Evolutionary conservation across 208 protist genomes (phyloP), one percentile per base, ranked within the genome.

Genomic region (Trypanosoma congolense): DNA sequence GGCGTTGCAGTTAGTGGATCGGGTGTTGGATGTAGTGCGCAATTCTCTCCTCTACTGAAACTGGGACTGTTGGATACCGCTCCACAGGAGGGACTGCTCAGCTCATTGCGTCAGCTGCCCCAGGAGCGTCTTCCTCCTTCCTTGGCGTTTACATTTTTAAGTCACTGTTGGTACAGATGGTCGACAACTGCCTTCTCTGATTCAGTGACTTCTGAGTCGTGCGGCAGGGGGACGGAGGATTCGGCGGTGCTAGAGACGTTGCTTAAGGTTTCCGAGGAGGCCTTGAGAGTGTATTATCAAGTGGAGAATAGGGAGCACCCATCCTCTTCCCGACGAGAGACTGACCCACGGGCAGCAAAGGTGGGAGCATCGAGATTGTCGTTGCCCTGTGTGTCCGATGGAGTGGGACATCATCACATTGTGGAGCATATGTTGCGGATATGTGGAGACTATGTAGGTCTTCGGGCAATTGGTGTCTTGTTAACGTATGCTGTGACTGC

Each of bases 391-490:
- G 14, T 30, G 29, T 22, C n/a, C 2, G 12, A 26, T 55, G 14
- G 30, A 10, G 9, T 21, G 33, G 53, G 61, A 41, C 55, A 67
- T 55, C 53, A 60, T 55, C 40, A 36, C 33, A 67, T 67, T 48
- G 61, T 60, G 31, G 45, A 60, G 18, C 1, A 48, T 22, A 67
- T 60, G 51, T 28, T 67, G 30, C 19, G 29, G 3, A 38, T 5
- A 35, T 60, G 51, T 44, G 41, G 28, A 18, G 51, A 14, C 24
- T 18, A 28, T 31, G 40, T 59, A 36, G 48, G 28, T 24, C 5
- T 31, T 28, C 19, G 38, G 19, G 46, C 61, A 36, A 22, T 60
- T 4, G 26, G 51, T 22, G 35, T 22, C 14, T 43, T 67, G 18
- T 12, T 67, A n/a, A 28, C 29, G 21, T 67, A 67, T 30, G 51